Evolutionary conservation across 768 basidiomycete species (phyloP).

Genomic region (Russula compacta): DNA sequence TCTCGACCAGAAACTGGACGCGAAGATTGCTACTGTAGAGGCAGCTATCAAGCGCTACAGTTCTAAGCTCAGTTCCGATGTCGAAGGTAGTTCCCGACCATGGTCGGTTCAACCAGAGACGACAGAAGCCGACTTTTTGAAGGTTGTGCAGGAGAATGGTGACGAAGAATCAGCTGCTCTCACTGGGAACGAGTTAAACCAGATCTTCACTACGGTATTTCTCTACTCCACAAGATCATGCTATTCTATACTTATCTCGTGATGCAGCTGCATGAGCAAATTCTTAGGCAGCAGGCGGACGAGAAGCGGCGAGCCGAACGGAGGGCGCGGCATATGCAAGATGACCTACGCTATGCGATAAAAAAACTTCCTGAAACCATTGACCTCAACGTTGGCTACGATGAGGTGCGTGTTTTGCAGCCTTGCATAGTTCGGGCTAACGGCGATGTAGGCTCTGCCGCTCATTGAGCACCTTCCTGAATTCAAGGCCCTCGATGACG

Average conservation of each 20-base stretch:
- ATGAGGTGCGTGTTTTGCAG: constrained; percentile 49
- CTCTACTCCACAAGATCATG: background rate
- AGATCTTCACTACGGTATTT: constrained; percentile 58
- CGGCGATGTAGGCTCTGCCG: constrained; percentile 48
- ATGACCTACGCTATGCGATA: constrained; percentile 92
- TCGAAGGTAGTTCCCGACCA: constrained; percentile 22
- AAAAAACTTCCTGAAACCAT: constrained; percentile 81
- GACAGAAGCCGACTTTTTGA: constrained; percentile 52
- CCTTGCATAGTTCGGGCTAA: constrained; percentile 10
- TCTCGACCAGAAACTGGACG: constrained; percentile 78
- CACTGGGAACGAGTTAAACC: constrained; percentile 41
- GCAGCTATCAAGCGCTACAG: constrained; percentile 48
- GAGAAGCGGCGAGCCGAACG: constrained; percentile 84
- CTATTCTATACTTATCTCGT: background rate
- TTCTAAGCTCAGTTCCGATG: constrained; percentile 25
- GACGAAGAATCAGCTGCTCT: constrained; percentile 45
- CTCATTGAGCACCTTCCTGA: constrained; percentile 77
- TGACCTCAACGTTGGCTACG: constrained; percentile 66
- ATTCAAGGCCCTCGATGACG: constrained; percentile 80
- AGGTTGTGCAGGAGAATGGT: constrained; percentile 45
- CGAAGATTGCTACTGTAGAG: constrained; percentile 62
- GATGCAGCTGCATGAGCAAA: constrained; percentile 59
- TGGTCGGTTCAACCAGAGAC: constrained; percentile 49
- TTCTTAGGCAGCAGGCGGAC: constrained; percentile 67
- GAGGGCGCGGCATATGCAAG: constrained; percentile 78